These are phyloP conservation scores for Neonectria hederae DNA, from an alignment of 2,329 filamentous ascomycete genomes.

Conservation along the genomic window DNA sequence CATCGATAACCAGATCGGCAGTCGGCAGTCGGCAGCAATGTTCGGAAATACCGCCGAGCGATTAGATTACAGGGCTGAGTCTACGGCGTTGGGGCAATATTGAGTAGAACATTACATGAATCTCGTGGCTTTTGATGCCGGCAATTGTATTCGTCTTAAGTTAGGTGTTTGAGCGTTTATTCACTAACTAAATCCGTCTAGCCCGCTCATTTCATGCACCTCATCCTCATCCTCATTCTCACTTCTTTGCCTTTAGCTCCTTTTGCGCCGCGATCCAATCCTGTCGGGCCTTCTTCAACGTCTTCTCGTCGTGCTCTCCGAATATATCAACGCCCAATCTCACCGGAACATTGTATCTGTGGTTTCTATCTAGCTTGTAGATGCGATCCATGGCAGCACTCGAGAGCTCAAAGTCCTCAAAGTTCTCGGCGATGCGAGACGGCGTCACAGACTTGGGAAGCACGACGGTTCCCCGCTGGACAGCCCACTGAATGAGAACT, in stretches of 20 bases:
- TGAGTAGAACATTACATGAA: not conserved
- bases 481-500: constrained; percentile 62
- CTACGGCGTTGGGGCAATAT: not conserved
- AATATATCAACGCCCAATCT: constrained; percentile 27
- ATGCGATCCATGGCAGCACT: constrained; percentile 11
- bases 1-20: not conserved
- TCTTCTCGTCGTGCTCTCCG: constrained; percentile 19
- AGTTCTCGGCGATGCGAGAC: constrained; percentile 59
- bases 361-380: constrained; percentile 19
- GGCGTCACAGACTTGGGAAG: constrained; percentile 65
- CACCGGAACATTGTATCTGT: constrained; percentile 25
- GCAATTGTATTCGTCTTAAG: not conserved
- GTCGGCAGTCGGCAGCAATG: not conserved
- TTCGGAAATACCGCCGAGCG: not conserved
- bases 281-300: constrained; percentile 15
- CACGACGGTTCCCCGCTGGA: constrained; percentile 63
- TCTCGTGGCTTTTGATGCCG: not conserved
- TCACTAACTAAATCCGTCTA: not conserved
- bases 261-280: constrained; percentile 26
- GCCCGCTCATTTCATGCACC: not conserved
- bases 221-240: not conserved
- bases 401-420: constrained; percentile 40
- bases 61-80: not conserved
- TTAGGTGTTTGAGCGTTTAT: not conserved
- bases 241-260: constrained; percentile 10